Percentiles rank a stretch among this genome's conserved stretches.
Conservation (phyloP, 2,329 filamentous ascomycete genomes). For the Diaporthe capsici region DNA sequence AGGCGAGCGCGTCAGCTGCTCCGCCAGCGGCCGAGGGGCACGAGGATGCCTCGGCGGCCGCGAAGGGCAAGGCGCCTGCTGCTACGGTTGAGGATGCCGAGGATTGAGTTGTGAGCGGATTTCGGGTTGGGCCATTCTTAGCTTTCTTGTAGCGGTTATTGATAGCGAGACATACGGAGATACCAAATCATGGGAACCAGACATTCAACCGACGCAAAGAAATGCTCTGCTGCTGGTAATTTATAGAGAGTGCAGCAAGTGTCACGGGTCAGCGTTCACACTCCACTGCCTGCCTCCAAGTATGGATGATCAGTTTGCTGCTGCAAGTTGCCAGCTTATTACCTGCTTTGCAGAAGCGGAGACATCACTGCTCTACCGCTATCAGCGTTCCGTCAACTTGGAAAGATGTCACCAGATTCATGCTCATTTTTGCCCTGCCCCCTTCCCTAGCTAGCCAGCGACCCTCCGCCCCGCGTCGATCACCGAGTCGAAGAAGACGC, state of each 20-base stretch:
- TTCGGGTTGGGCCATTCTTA: not conserved
- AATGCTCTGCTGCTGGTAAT: not conserved
- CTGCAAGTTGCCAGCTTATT: not conserved
- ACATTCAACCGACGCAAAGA: not conserved
- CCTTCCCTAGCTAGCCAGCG: not conserved
- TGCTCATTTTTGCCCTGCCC: too few species aligned
- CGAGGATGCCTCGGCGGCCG: conserved; percentile 42
- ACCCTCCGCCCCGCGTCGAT: not conserved
- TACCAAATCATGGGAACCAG: conserved; percentile 31
- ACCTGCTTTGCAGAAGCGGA: too few species aligned
- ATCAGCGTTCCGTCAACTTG: too few species aligned
- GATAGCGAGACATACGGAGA: conserved; percentile 31
- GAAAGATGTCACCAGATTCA: too few species aligned
- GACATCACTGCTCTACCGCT: too few species aligned
- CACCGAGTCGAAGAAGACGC: not conserved
- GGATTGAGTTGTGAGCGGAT: conserved; percentile 27
- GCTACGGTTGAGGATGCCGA: conserved; percentile 39
- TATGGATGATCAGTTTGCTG: not conserved
- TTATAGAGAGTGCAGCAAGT: too few species aligned
- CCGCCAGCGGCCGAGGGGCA: conserved; percentile 37
- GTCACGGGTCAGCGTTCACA: not conserved
- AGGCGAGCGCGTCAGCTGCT: conserved; percentile 11
- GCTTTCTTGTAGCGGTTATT: conserved; percentile 23
- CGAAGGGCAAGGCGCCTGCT: conserved; percentile 48
- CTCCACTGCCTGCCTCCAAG: not conserved